Evolutionary conservation across 257 asterid genomes (phyloP).

Genomic region (Solanum arcanum): DNA sequence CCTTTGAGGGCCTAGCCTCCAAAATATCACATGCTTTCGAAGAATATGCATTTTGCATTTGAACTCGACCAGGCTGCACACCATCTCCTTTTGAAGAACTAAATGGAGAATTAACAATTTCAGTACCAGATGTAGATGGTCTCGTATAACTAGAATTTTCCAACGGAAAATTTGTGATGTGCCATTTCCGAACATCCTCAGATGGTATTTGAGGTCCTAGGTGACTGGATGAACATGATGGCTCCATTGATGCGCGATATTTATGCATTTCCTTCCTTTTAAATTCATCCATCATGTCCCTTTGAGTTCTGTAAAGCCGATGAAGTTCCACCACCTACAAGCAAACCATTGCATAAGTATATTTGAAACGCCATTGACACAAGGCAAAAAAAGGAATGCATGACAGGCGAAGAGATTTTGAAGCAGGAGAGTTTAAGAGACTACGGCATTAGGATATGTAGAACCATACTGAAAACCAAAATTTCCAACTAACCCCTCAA

Average conservation of each 20-base stretch:
- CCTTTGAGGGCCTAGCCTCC: slow-evolving; percentile 68
- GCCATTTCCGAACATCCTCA: slow-evolving; percentile 70
- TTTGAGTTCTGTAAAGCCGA: slow-evolving; percentile 75
- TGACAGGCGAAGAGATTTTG: background rate
- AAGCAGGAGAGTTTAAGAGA: background rate
- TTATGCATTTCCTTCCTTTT: slow-evolving; percentile 32
- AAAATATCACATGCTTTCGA: slow-evolving; percentile 41
- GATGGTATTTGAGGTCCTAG: slow-evolving; percentile 52
- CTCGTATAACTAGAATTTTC: slow-evolving; percentile 38
- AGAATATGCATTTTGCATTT: slow-evolving; percentile 31
- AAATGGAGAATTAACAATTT: slow-evolving; percentile 54
- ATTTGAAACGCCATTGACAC: background rate
- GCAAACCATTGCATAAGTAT: slow-evolving; percentile 3
- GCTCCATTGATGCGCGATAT: slow-evolving; percentile 49
- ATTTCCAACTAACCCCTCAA: background rate
- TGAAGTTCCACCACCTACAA: slow-evolving; percentile 78
- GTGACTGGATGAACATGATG: slow-evolving; percentile 62
- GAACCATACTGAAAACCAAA: background rate
- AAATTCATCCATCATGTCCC: slow-evolving; percentile 85
- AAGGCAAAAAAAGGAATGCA: background rate
- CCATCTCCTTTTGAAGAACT: slow-evolving; percentile 55
- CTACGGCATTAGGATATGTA: background rate
- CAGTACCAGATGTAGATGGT: slow-evolving; percentile 43
- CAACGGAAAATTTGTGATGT: slow-evolving; percentile 34
- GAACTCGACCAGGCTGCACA: slow-evolving; percentile 24